These are phyloP conservation scores for Penicillium sp. DNA, from an alignment of 2,329 filamentous ascomycete genomes.

Conservation along the genomic window DNA sequence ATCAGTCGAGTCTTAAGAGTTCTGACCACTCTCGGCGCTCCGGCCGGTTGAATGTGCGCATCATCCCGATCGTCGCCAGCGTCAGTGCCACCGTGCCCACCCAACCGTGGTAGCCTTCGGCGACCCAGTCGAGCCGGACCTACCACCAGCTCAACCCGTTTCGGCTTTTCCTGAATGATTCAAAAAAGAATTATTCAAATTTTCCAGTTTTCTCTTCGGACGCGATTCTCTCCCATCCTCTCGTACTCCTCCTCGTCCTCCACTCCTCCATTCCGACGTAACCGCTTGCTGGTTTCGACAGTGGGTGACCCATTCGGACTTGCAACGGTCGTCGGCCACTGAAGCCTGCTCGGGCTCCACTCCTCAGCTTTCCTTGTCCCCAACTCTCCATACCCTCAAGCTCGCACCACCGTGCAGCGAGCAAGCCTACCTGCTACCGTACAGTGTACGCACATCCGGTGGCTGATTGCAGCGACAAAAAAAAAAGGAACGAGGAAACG, in stretches of 20 bases:
- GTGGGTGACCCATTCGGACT: constrained; percentile 3
- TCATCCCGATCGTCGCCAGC: constrained; percentile 28
- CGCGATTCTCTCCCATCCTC: neutral
- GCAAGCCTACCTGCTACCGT: too few relatives aligned
- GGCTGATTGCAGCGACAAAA: too few relatives aligned
- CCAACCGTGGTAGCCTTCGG: constrained; percentile 26
- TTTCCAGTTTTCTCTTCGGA: neutral
- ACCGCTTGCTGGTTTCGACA: constrained; percentile 4
- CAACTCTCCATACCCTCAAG: too few relatives aligned
- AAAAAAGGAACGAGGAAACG: too few relatives aligned
- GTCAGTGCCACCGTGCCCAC: constrained; percentile 19
- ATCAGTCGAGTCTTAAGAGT: neutral
- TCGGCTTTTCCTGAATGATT: too few relatives aligned
- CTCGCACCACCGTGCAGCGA: too few relatives aligned
- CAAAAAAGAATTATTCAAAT: too few relatives aligned
- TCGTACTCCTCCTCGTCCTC: constrained; percentile 9
- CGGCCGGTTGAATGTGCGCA: constrained; percentile 26
- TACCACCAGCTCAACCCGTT: constrained; percentile 18
- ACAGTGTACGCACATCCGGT: too few relatives aligned
- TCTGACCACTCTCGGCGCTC: neutral
- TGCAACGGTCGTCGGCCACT: constrained; percentile 1
- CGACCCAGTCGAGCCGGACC: constrained; percentile 10
- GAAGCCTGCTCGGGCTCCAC: constrained; percentile 6
- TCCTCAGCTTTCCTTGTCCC: constrained; percentile 3
- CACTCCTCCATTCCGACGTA: constrained; percentile 1